Evolutionary conservation across 345 rosid genomes (phyloP), one percentile per base, ranked within the genome.

Genomic region (Salix caprea): DNA sequence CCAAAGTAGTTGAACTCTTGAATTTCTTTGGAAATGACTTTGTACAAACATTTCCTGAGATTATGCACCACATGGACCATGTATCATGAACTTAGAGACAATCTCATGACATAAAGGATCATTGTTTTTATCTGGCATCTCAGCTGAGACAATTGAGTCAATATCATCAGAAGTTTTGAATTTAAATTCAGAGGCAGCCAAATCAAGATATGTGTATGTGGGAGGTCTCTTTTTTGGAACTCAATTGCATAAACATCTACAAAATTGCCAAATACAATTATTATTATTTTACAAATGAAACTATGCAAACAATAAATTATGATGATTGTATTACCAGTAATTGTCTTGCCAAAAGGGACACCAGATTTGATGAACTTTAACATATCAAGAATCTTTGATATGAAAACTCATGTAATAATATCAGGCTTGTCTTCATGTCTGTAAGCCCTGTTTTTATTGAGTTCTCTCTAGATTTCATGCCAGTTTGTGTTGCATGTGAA

Each of bases 391-490:
- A 76, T 1, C 18, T 69, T 69, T 11, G 62, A 3, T 21, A 1
- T 69, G 4, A 60, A 70, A 4, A 60, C 48, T 0, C 37, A 4
- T 2, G 14, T 1, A 5, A 61, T n/a, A 1, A 76, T 40, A n/a
- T 70, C 30, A 2, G 13, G 21, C 8, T 44, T 26, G 42, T 60
- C 74, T 60, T 76, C 69, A 2, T 15, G 14, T 19, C 5, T 12
- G 1, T 69, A 16, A 0, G 1, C 1, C 0, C 0, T 13, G 6
- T 6, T 5, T 18, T 36, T 14, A 0, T 7, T 14, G 0, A 69
- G 11, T 0, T 16, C 26, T 39, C n/a, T 0, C 2, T 2, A 0
- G 2, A 76, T 76, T 30, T 58, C 32, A 1, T 1, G 14, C 48
- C 69, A 75, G 7, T 50, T 48, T 1, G 11, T 11, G 37, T 75